Base-by-base conservation (phyloP, 2,329 filamentous ascomycete genomes). In the Rasamsonia emersonii region DNA sequence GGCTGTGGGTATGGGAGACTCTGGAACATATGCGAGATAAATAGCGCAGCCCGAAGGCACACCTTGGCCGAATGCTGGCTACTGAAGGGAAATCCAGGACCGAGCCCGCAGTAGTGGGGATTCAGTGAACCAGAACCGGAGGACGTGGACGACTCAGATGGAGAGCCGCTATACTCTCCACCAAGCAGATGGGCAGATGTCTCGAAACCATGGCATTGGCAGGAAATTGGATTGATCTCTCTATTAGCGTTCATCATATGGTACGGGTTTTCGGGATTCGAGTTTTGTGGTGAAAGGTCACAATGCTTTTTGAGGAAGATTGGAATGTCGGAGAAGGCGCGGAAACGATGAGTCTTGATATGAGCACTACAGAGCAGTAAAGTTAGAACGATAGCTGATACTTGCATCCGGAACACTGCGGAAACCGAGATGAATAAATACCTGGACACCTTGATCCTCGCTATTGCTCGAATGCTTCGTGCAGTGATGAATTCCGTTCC, bases 241-340 rank as follows among this genome's bases (percentile, higher is more conserved):
- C 40, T 27, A 30, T 46, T 41, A 10, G 36, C 35, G 10, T 38
- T 37, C 9, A 40, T 23, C 9, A 34, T 9, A 30, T 48, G 44
- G 14, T 30, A 33, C 21, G 39, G 30, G 18, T 39, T 34, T 14
- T 20, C 33, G 29, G 40, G 40, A 26, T 30, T 41, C 29, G 44
- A 35, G 23, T 47, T 49, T 21, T 52, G 49, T n/a, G 53, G 42
- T 18, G 54, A 53, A 10, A 66, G 49, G 35, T 65, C 62, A 40
- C 62, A 66, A 33, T 66, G 62, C 23, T 53, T 56, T 35, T 63
- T 62, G 15, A 64, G 54, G 39, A 66, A 66, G 9, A 65, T 54
- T 2, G 63, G 61, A 8, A 64, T 59, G 34, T 66, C 62, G 11
- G 56, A 59, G 37, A 66, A 66, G 10, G 63, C 63, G 24, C 60